Base-by-base conservation (phyloP, 73 alveolate genomes). In the Uronychia setigera region DNA sequence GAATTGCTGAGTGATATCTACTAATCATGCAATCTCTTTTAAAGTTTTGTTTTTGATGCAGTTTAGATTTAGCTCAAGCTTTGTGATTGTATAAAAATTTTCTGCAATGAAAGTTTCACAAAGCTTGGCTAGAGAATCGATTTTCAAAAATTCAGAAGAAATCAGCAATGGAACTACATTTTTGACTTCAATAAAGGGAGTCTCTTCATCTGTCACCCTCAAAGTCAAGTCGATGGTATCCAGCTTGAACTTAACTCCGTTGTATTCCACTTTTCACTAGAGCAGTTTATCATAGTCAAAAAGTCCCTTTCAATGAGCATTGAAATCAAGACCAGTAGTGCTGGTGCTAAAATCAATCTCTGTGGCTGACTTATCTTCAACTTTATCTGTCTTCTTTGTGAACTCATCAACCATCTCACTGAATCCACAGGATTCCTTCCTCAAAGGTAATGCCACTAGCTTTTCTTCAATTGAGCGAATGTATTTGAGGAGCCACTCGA, bases 401-500 rank as follows among this genome's bases (percentile, higher is more conserved):
- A 1, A 1, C 34, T 25, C 30, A 9, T 67, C 5, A 30, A 67
- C 34, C 34, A 13, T 26, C 26, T 67, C 79, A 9, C 14, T 14
- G 35, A 11, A 9, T 11, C 9, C 13, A 26, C 9, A 26, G 30
- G 33, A 5, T 26, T 67, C 79, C 30, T n/a, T 67, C 32, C 30
- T 13, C 1, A 67, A 9, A n/a, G 79, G 33, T 9, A 67, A 26
- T 13, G 35, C 33, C 34, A 58, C 87, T 35, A 79, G 35, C 67
- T 46, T 46, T 59, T 88, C 84, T 32, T 80, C 92, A n/a, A 75
- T 74, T 33, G 32, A 46, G 83, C 74, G 75, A 33, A 92, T 84
- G 84, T 92, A 92, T 28, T 89, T 80, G 80, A 92, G 79, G 57
- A 89, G 95, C 95, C 97, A 92, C 85, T 89, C 97, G 75, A 92